Conservation (phyloP, 441 rosid genomes). For the Croton laevigatus region DNA sequence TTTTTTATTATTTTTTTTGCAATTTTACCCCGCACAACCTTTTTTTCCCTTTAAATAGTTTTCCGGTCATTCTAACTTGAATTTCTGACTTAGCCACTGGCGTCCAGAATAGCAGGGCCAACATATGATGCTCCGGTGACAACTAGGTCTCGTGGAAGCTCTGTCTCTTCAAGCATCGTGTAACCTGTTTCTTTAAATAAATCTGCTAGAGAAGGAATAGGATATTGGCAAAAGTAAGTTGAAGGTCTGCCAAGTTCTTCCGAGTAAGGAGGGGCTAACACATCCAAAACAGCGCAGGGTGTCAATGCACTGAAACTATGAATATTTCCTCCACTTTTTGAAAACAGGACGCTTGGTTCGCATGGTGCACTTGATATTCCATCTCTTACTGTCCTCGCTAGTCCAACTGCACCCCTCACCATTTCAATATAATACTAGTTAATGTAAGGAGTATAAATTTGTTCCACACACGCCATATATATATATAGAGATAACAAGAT, state of each 20-base stretch:
- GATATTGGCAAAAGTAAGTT: slow-evolving; percentile 40
- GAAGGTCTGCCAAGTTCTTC: slow-evolving; percentile 44
- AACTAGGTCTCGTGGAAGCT: slow-evolving; percentile 33
- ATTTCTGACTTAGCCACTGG: too few species aligned
- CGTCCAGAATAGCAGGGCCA: slow-evolving; percentile 31
- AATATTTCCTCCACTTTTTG: slow-evolving; percentile 48
- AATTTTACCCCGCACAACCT: too few species aligned
- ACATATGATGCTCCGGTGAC: slow-evolving; percentile 38
- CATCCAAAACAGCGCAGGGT: slow-evolving; percentile 49
- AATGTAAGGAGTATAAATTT: too few species aligned
- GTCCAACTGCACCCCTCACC: slow-evolving; percentile 29
- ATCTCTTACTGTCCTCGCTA: slow-evolving; percentile 32
- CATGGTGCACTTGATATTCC: slow-evolving; percentile 32
- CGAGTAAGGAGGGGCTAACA: slow-evolving; percentile 51
- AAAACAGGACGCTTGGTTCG: slow-evolving; percentile 34
- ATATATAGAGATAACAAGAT: too few species aligned
- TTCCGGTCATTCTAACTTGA: too few species aligned
- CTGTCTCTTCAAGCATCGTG: slow-evolving; percentile 35
- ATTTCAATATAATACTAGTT: not conserved
- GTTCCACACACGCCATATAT: too few species aligned
- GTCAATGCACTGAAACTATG: slow-evolving; percentile 46
- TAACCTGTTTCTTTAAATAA: slow-evolving; percentile 27
- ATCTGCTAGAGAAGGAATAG: slow-evolving; percentile 34
- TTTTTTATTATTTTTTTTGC: too few species aligned
- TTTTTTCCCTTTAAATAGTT: too few species aligned